A percentile compares a stretch with the other conserved stretches of the same genome.
Conservation (phyloP, 768 basidiomycete genomes). For the Xerocomellus intermedius region DNA sequence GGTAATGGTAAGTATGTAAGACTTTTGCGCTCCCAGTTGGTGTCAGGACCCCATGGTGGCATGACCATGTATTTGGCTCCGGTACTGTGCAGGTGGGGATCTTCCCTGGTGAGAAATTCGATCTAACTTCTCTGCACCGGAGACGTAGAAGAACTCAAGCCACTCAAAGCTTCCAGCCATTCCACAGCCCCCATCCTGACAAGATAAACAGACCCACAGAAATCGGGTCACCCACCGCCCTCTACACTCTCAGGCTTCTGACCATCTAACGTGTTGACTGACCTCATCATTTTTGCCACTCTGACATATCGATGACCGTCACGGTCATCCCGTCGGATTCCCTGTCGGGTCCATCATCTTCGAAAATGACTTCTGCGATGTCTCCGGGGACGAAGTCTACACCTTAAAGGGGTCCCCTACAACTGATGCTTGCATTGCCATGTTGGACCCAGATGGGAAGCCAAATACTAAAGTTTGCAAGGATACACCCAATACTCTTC, state of each 20-base stretch:
- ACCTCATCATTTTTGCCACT: not conserved
- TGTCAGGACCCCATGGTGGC: too few relatives aligned
- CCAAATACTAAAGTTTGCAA: not conserved
- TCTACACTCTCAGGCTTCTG: not conserved
- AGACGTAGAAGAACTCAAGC: not conserved
- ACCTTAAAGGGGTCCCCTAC: not conserved
- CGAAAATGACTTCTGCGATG: not conserved
- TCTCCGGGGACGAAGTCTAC: not conserved
- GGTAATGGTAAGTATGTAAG: too few relatives aligned
- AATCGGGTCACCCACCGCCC: not conserved
- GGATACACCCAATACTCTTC: not conserved
- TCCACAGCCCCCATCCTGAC: not conserved
- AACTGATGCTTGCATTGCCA: not conserved
- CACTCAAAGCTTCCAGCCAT: not conserved
- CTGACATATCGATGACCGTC: not conserved
- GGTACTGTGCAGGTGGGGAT: too few relatives aligned
- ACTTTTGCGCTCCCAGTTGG: too few relatives aligned
- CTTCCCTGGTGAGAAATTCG: too few relatives aligned
- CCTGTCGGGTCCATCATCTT: not conserved
- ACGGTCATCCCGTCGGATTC: not conserved
- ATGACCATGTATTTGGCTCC: too few relatives aligned
- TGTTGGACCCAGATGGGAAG: too few relatives aligned
- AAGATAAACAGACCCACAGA: not conserved
- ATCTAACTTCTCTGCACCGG: not conserved
- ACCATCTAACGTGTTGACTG: not conserved